Percentiles rank a stretch among this genome's conserved stretches.
Conservation (phyloP, 2,329 filamentous ascomycete genomes). For the Trichoderma sp. region DNA sequence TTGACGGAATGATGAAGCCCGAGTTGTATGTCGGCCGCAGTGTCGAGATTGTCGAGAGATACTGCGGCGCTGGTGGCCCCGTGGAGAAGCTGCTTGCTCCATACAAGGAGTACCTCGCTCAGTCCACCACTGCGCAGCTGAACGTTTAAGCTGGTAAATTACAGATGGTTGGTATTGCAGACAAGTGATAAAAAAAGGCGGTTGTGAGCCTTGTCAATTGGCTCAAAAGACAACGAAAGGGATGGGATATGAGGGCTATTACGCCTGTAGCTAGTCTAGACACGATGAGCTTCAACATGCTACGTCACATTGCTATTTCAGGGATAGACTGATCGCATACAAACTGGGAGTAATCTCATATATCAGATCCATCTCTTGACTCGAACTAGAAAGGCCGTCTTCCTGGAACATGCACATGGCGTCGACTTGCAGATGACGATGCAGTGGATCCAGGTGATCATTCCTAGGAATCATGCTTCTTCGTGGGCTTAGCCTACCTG, state of each 20-base stretch:
- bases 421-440: not conserved
- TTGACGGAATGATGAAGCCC: conserved; percentile 68
- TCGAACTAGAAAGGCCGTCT: not conserved
- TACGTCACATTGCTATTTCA: not conserved
- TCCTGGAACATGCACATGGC: not conserved
- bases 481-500: too few species aligned
- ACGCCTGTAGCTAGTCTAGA: not conserved
- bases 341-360: not conserved
- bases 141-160: not conserved
- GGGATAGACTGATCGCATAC: not conserved
- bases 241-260: not conserved
- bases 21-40: conserved; percentile 53
- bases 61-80: conserved; percentile 44
- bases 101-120: not conserved
- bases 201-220: not conserved
- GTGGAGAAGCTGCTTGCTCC: conserved; percentile 42
- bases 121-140: conserved; percentile 19
- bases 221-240: not conserved
- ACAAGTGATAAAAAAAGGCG: not conserved
- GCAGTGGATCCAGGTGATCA: too few species aligned
- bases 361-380: not conserved
- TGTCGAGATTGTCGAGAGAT: conserved; percentile 48
- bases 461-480: too few species aligned
- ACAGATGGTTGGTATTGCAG: not conserved
- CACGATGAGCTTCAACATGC: not conserved